phyloP scores from a whole-genome alignment of 2,329 filamentous ascomycete genomes.

The Arthroderma uncinatum region DNA sequence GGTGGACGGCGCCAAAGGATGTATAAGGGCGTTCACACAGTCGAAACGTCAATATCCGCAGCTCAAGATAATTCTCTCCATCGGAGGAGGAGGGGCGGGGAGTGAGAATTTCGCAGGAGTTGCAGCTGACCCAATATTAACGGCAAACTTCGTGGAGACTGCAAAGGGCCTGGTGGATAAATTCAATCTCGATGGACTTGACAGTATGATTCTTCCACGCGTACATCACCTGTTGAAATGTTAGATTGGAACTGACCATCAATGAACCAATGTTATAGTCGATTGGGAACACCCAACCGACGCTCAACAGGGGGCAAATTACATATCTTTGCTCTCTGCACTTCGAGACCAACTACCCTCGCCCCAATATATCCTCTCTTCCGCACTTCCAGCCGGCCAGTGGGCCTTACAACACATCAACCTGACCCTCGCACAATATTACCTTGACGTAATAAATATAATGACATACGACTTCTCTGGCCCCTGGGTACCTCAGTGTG shows the following conservation, averaged over 20 bases:
- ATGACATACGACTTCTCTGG: slow-evolving; percentile 74
- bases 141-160: slow-evolving; percentile 60
- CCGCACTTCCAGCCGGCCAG: slow-evolving; percentile 58
- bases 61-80: slow-evolving; percentile 63
- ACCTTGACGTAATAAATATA: slow-evolving; percentile 65
- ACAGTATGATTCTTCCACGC: slow-evolving; percentile 45
- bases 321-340: slow-evolving; percentile 55
- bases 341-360: slow-evolving; percentile 57
- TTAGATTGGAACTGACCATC: too few species aligned
- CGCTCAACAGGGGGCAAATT: slow-evolving; percentile 55
- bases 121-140: slow-evolving; percentile 47
- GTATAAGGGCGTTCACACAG: slow-evolving; percentile 60
- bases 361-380: slow-evolving; percentile 58
- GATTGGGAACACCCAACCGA: slow-evolving; percentile 69
- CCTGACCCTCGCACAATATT: slow-evolving; percentile 48
- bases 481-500: slow-evolving; percentile 54
- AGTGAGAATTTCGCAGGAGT: slow-evolving; percentile 57
- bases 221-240: too few species aligned
- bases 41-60: slow-evolving; percentile 60
- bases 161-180: slow-evolving; percentile 57
- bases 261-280: slow-evolving; percentile 40
- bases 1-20: slow-evolving; percentile 60
- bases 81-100: slow-evolving; percentile 56
- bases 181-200: slow-evolving; percentile 62
- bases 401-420: slow-evolving; percentile 60